Conservation (phyloP, 73 alveolate species). For the Blepharisma stoltei region DNA sequence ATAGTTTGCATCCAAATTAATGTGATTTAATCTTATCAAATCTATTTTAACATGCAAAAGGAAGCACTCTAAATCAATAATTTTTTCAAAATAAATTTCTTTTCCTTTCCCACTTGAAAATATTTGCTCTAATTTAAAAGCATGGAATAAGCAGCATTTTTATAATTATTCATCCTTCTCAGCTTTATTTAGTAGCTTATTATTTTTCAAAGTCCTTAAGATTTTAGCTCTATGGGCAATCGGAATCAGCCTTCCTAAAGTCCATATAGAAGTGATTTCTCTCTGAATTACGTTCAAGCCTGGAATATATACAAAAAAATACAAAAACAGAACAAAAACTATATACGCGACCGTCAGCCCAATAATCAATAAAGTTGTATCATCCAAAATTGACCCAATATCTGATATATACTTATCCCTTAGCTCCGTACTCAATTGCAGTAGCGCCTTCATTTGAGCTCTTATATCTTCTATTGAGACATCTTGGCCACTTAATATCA, state of each 20-base stretch:
- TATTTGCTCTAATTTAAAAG: no score
- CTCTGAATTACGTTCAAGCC: not conserved
- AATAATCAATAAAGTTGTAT: not conserved
- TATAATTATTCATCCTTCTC: no score
- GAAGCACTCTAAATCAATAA: no score
- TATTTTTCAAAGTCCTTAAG: not conserved
- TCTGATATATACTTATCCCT: not conserved
- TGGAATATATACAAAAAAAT: conserved; percentile 1
- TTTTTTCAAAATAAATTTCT: no score
- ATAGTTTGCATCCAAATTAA: no score
- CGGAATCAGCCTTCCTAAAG: conserved; percentile 19
- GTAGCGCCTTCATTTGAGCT: not conserved
- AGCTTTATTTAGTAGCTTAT: no score
- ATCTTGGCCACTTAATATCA: not conserved
- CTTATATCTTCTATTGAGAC: not conserved
- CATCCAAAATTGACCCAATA: not conserved
- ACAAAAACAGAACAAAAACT: not conserved
- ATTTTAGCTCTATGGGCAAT: conserved; percentile 16
- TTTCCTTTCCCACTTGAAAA: no score
- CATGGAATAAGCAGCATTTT: no score
- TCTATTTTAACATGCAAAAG: no score
- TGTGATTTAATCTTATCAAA: no score
- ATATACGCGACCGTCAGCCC: not conserved
- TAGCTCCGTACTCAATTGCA: not conserved
- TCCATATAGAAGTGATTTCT: conserved; percentile 8